Evolutionary conservation across 257 asterid genomes (phyloP), one percentile per base, ranked within the genome.

Genomic region (Ophiorrhiza pumila): DNA sequence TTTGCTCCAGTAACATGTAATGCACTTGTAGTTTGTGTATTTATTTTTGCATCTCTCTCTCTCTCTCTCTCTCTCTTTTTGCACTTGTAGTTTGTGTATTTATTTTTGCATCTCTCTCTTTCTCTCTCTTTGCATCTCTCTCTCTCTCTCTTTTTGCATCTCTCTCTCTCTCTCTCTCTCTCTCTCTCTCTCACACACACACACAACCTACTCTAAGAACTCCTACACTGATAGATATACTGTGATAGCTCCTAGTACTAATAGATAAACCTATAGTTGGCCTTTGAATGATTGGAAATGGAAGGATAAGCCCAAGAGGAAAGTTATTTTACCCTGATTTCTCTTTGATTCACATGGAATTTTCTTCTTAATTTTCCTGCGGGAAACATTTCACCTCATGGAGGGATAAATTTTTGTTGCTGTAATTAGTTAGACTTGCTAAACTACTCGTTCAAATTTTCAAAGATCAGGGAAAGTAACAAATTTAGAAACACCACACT

Each of bases 101-200:
- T 23, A 49, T 17, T 3, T 49, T 49, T 49, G 56, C 23, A 8
- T 1, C 56, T 49, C 56, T 18, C 56, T 49, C 56, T n/a, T n/a
- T n/a, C n/a, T n/a, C n/a, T n/a, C n/a, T n/a, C n/a, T n/a, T n/a
- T n/a, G n/a, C n/a, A n/a, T 49, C 56, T 49, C 23, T n/a, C n/a
- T n/a, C n/a, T n/a, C n/a, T n/a, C n/a, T n/a, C n/a, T n/a, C n/a
- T n/a, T n/a, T n/a, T n/a, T 18, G 55, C 9, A 49, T n/a, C n/a
- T n/a, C n/a, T n/a, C n/a, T n/a, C n/a, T n/a, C n/a, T 49, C 55
- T 49, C 55, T 49, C 55, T 49, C 52, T 46, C 52, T 46, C 52
- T 46, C 52, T n/a, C n/a, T n/a, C n/a, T n/a, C n/a, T n/a, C n/a
- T n/a, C n/a, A n/a, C n/a, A n/a, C 55, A 49, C 56, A 49, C 7